Evolutionary conservation across 2,329 filamentous ascomycete species (phyloP), one percentile per base, ranked within the genome.

Genomic region (Ceratocystiopsis sp.): DNA sequence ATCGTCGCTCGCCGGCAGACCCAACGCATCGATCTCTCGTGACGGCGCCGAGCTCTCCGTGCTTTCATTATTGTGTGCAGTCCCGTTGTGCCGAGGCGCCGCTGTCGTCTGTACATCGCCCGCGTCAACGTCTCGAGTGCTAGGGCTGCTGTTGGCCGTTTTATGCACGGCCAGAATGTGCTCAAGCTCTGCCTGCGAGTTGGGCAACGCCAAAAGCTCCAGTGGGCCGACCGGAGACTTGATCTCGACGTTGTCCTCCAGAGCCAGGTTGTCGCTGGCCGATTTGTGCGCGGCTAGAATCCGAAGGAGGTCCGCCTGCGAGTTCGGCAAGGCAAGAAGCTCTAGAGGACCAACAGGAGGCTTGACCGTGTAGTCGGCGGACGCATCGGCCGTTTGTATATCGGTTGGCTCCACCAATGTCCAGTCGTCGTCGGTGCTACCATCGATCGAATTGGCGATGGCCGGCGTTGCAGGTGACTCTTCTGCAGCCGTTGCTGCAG

Each of bases 241-340:
- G 17, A 43, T 13, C 10, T 7, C 25, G 34, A n/a, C n/a, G n/a
- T n/a, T n/a, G n/a, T n/a, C n/a, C n/a, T n/a, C n/a, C n/a, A n/a
- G n/a, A n/a, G n/a, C n/a, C n/a, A 4, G 8, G 21, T 8, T 21
- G 8, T 29, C 16, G 38, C 13, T 16, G 29, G 14, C 8, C 10
- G 35, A 16, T 46, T 48, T n/a, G 4, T 29, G 25, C 9, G 25
- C 25, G 2, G 25, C 25, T 11, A 29, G 25, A 29, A 29, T 29
- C 25, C 10, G 25, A 29, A 29, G 10, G 10, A 63, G 42, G n/a
- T 66, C 64, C n/a, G 51, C 51, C 4, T 52, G 47, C 1, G 71
- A 75, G 50, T 78, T 75, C n/a, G 73, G 73, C 34, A 78, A 55
- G 12, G 67, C 62, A 11, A 76, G 55, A 7, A 76, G 59, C 46